Conservation (phyloP, 2,329 filamentous ascomycete species). For the Rhynchosporium secalis region DNA sequence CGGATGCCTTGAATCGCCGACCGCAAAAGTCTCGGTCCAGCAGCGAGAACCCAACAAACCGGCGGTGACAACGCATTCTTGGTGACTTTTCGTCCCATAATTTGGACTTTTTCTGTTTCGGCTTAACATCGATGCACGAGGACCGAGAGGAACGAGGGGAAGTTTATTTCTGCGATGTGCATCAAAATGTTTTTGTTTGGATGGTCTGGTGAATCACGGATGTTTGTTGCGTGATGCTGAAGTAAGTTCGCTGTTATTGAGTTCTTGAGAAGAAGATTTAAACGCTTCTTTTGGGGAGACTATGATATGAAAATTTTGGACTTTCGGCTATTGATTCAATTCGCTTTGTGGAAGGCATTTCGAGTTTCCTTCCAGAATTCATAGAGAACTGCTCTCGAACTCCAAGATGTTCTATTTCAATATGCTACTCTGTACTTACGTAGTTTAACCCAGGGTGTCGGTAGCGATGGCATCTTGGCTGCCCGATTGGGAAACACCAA, state of each 20-base stretch:
- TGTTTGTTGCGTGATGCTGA: not conserved
- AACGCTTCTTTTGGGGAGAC: no score
- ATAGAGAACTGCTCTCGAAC: no score
- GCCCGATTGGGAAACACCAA: not conserved
- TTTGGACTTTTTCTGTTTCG: not conserved
- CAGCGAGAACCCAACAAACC: not conserved
- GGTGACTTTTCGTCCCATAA: not conserved
- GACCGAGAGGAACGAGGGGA: not conserved
- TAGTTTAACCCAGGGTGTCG: not conserved
- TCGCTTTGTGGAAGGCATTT: no score
- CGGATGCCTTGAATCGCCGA: not conserved
- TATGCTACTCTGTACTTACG: no score
- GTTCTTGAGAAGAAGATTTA: no score
- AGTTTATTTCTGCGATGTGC: conserved; percentile 45
- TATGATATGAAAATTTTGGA: no score
- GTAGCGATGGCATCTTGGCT: not conserved
- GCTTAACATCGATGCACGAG: no score
- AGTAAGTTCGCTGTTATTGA: not conserved
- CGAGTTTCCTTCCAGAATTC: no score
- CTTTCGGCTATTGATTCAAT: no score
- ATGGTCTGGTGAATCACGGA: not conserved
- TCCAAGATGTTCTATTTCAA: no score
- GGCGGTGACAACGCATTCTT: not conserved
- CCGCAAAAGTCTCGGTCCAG: no score
- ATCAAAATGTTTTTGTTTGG: not conserved